phyloP scores from a whole-genome alignment of 495 filamentous ascomycete species.

The Aspergillus cristatus region DNA sequence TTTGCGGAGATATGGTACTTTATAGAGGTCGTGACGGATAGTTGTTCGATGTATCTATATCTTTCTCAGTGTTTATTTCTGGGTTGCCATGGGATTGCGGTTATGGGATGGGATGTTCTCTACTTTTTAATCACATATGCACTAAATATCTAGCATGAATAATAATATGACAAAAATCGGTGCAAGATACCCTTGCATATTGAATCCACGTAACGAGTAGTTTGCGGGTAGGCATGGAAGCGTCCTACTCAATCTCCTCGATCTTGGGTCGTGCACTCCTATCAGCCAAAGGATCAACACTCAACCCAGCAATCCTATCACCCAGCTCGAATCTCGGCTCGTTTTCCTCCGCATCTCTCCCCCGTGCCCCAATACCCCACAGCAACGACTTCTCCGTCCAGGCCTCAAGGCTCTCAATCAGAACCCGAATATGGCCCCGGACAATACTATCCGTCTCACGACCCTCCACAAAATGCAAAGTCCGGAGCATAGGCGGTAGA shows the following conservation, averaged over 20 bases:
- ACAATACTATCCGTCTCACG: constrained; percentile 69
- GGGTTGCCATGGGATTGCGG: no score
- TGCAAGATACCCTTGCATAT: no score
- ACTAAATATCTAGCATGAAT: no score
- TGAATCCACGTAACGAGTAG: no score
- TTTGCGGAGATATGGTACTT: no score
- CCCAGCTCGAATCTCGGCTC: constrained; percentile 23
- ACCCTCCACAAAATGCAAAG: constrained; percentile 55
- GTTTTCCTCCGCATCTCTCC: constrained; percentile 4
- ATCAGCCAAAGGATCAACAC: constrained; percentile 26
- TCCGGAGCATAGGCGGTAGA: constrained; percentile 51
- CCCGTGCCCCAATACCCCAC: constrained; percentile 28
- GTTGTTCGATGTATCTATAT: neutral
- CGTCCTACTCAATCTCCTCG: constrained; percentile 43
- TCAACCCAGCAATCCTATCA: constrained; percentile 32
- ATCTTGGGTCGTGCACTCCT: constrained; percentile 27
- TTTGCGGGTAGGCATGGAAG: no score
- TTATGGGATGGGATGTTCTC: no score
- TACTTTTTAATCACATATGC: no score
- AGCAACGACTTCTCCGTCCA: constrained; percentile 54
- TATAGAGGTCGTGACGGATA: no score
- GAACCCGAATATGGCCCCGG: constrained; percentile 57
- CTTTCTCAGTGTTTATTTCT: neutral
- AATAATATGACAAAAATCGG: no score
- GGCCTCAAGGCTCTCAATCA: constrained; percentile 62